These are phyloP conservation scores for Neurospora pannonica DNA, from an alignment of 495 filamentous ascomycete genomes.

Conservation along the genomic window DNA sequence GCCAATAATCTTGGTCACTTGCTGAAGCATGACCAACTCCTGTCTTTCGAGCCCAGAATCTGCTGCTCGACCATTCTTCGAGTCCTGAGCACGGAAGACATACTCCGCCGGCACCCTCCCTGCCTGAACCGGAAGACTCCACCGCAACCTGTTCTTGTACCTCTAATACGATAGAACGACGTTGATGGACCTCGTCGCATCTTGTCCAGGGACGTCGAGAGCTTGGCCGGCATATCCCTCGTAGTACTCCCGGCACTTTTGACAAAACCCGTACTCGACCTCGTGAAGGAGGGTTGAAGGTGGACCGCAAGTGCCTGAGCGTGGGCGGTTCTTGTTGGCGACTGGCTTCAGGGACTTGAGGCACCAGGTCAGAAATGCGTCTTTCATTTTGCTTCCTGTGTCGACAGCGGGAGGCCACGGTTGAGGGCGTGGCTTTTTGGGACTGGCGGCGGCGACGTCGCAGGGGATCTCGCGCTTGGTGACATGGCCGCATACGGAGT, in stretches of 20 bases:
- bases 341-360: neutral
- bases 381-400: neutral
- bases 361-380: neutral
- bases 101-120: neutral
- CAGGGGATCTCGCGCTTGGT: neutral
- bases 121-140: neutral
- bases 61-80: neutral
- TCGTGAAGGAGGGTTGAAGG: neutral
- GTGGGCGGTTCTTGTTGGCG: neutral
- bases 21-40: neutral
- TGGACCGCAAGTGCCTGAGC: neutral
- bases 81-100: neutral
- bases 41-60: neutral
- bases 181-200: neutral
- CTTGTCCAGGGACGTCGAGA: neutral
- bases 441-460: rapidly evolving
- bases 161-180: neutral
- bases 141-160: neutral
- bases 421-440: rapidly evolving
- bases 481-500: neutral
- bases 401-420: neutral
- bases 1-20: neutral
- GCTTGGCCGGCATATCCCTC: neutral
- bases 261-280: neutral
- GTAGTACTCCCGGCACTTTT: neutral